A percentile compares a stretch with the other conserved stretches of the same genome.
Conservation (phyloP, 75 land plant species). For the Sequoia sempervirens region DNA sequence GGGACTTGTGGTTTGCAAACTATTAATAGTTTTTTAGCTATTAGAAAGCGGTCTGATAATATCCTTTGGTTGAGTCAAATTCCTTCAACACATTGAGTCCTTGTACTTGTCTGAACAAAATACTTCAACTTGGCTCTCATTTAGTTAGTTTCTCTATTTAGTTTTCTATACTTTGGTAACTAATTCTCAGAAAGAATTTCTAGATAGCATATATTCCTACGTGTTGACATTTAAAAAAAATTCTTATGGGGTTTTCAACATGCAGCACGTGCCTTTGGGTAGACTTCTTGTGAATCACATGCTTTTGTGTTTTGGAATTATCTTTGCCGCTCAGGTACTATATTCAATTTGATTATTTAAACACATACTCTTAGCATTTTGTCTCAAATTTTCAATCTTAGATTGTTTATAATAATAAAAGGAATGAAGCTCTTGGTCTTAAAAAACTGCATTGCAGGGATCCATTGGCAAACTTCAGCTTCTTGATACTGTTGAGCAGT, state of each 20-base stretch:
- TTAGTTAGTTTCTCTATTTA: neutral
- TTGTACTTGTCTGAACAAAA: neutral
- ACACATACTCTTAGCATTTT: neutral
- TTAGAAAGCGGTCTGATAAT: neutral
- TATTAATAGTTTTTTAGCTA: neutral
- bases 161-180: neutral
- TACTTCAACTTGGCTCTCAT: neutral
- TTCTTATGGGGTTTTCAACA: slow-evolving; percentile 3
- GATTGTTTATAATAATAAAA: neutral
- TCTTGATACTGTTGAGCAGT: slow-evolving; percentile 73
- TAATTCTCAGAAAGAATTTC: neutral
- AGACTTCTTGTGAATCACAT: slow-evolving; percentile 84
- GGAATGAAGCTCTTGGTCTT: neutral
- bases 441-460: slow-evolving; percentile 40
- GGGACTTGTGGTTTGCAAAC: neutral
- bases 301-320: slow-evolving; percentile 81
- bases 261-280: slow-evolving; percentile 80
- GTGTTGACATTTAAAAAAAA: neutral
- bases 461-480: slow-evolving; percentile 56
- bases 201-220: neutral
- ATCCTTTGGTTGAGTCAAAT: neutral
- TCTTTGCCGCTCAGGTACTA: slow-evolving; percentile 85
- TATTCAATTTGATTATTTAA: neutral
- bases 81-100: neutral
- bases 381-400: neutral